Evolutionary conservation across 306 rosid species (phyloP).

Genomic region (Mimosa pudica): DNA sequence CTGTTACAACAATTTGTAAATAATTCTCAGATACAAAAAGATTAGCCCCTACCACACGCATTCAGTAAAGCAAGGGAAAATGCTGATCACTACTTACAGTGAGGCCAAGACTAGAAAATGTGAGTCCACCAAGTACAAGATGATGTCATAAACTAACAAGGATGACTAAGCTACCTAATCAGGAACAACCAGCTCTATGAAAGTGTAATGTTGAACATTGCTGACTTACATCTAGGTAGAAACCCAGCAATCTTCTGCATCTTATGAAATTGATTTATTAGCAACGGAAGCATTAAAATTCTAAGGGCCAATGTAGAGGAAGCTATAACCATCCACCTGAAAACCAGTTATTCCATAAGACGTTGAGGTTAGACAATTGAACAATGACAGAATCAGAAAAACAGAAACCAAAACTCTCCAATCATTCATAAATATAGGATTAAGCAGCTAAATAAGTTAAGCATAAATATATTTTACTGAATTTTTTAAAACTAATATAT

Average conservation of each 20-base stretch:
- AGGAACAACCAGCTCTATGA: slow-evolving; percentile 8
- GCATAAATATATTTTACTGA: too few relatives aligned
- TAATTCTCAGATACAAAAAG: not conserved
- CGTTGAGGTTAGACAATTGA: slow-evolving; percentile 8
- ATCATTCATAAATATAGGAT: too few relatives aligned
- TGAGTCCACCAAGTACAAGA: slow-evolving; percentile 9
- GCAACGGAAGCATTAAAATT: slow-evolving; percentile 55
- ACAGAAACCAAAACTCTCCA: not conserved
- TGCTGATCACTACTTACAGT: not conserved
- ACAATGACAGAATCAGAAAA: not conserved
- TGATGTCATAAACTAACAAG: slow-evolving; percentile 3
- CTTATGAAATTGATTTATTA: slow-evolving; percentile 65
- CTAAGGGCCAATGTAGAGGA: slow-evolving; percentile 77
- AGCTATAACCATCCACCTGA: slow-evolving; percentile 83
- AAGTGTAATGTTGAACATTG: not conserved
- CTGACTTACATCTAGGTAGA: slow-evolving; percentile 67
- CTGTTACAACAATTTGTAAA: slow-evolving; percentile 7
- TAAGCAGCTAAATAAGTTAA: too few relatives aligned
- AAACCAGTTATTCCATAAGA: slow-evolving; percentile 28
- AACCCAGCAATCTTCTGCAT: slow-evolving; percentile 57
- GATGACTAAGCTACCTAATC: slow-evolving; percentile 6
- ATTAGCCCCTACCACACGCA: not conserved
- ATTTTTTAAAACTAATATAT: too few relatives aligned
- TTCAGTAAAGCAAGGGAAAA: slow-evolving; percentile 10
- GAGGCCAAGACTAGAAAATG: slow-evolving; percentile 6